Evolutionary conservation across 2,329 filamentous ascomycete species (phyloP).

Genomic region (Aspergillus piperis): DNA sequence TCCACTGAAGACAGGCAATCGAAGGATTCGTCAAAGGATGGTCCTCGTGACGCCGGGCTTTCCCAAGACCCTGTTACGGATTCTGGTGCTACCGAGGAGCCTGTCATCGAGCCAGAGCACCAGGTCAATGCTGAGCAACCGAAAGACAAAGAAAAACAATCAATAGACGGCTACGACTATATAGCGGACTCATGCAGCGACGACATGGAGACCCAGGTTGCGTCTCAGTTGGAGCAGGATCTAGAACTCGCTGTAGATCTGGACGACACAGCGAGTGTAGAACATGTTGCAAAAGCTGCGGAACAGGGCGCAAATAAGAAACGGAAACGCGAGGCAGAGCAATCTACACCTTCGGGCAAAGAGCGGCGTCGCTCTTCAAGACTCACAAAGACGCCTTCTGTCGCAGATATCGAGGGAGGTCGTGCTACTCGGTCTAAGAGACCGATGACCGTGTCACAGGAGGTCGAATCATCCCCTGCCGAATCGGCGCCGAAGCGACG

Average conservation of each 20-base stretch:
- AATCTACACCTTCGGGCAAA: constrained; percentile 17
- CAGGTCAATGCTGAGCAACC: background rate
- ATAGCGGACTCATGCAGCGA: constrained; percentile 41
- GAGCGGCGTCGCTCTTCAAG: constrained; percentile 36
- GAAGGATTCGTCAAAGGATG: constrained; percentile 9
- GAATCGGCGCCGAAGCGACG: constrained; percentile 29
- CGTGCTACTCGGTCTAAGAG: constrained; percentile 20
- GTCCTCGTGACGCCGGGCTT: background rate
- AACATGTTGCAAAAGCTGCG: constrained; percentile 7
- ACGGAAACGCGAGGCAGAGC: constrained; percentile 35
- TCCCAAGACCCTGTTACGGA: background rate
- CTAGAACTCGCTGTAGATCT: constrained; percentile 42
- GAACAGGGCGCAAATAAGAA: constrained; percentile 31
- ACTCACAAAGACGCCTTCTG: constrained; percentile 17
- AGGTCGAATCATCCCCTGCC: constrained; percentile 19
- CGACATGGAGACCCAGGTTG: constrained; percentile 47
- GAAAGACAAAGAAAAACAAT: background rate
- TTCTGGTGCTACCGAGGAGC: background rate
- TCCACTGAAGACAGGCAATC: background rate
- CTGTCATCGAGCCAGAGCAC: background rate
- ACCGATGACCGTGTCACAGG: constrained; percentile 6
- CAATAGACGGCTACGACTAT: constrained; percentile 18
- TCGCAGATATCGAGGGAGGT: constrained; percentile 12
- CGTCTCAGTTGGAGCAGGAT: constrained; percentile 49
- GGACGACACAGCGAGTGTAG: constrained; percentile 15